Evolutionary conservation across 2,329 filamentous ascomycete species (phyloP), one percentile per base, ranked within the genome.

Genomic region (Aspergillus ochraceus): DNA sequence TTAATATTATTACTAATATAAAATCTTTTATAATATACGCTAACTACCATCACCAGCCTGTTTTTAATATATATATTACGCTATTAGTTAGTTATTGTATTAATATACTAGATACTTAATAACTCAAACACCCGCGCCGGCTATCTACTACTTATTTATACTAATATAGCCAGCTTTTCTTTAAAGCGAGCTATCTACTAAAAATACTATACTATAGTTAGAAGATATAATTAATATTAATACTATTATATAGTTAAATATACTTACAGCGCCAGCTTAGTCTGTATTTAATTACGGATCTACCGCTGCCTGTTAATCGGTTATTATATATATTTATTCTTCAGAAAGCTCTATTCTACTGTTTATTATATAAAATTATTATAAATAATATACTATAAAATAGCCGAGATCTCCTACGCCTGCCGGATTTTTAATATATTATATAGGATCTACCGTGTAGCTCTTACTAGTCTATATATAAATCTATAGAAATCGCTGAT

Each of bases 401-500:
- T 53, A 0, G 20, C 20, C 3, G 49, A n/a, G n/a, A n/a, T n/a
- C n/a, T n/a, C n/a, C n/a, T n/a, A 29, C n/a, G n/a, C n/a, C n/a
- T n/a, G n/a, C n/a, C n/a, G n/a, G n/a, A n/a, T n/a, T n/a, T 20
- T 6, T 8, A 24, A 11, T 26, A 49, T 12, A 45, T 54, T 3
- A 52, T n/a, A n/a, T n/a, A n/a, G n/a, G n/a, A n/a, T n/a, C n/a
- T n/a, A n/a, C n/a, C n/a, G n/a, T n/a, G n/a, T n/a, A n/a, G n/a
- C 42, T 17, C 14, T 20, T 2, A 52, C 36, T 22, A 57, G 22
- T 12, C 55, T 36, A 32, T 57, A 39, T 5, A 57, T 17, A 26
- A 52, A 53, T 6, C 49, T 39, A 3, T 32, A 26, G 20, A 62
- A 59, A 14, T 47, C 49, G 8, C 57, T 42, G 45, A 62, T 62